Evolutionary conservation across 345 rosid genomes (phyloP).

Genomic region (Eucalyptus albens): DNA sequence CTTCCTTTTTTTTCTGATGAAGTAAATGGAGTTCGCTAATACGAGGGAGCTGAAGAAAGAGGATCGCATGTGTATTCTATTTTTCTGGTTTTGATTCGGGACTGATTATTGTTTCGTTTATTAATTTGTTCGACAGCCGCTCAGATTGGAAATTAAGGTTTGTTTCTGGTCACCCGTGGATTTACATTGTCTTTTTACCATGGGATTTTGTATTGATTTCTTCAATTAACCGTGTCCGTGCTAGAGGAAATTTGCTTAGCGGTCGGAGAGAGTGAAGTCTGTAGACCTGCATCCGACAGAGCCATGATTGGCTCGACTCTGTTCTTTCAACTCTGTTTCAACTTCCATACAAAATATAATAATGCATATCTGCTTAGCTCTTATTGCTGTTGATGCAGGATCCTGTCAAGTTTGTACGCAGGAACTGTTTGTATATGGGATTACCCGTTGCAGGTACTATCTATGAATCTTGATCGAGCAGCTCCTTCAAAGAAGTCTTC

Average conservation of each 20-base stretch:
- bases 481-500: not conserved
- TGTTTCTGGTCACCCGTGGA: not conserved
- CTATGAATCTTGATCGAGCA: not conserved
- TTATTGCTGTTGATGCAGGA: not conserved
- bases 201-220: not conserved
- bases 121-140: conserved; percentile 16
- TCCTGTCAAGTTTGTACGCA: too few relatives aligned
- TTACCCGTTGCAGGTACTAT: too few relatives aligned
- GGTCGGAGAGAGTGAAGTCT: conserved; percentile 47
- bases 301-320: conserved; percentile 21
- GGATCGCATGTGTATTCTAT: not conserved
- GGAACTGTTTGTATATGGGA: too few relatives aligned
- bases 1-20: too few relatives aligned
- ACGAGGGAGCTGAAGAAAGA: not conserved
- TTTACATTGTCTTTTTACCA: not conserved
- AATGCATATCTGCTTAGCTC: not conserved
- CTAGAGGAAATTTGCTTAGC: conserved; percentile 42
- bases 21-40: too few relatives aligned
- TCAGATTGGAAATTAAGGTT: conserved; percentile 50
- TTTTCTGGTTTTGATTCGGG: not conserved
- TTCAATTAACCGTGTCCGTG: not conserved
- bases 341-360: not conserved
- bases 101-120: not conserved
- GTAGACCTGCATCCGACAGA: conserved; percentile 44
- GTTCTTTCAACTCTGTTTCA: not conserved